phyloP scores from a whole-genome alignment of 805 yeast genomes.

The Zygosaccharomyces pseudorouxii region DNA sequence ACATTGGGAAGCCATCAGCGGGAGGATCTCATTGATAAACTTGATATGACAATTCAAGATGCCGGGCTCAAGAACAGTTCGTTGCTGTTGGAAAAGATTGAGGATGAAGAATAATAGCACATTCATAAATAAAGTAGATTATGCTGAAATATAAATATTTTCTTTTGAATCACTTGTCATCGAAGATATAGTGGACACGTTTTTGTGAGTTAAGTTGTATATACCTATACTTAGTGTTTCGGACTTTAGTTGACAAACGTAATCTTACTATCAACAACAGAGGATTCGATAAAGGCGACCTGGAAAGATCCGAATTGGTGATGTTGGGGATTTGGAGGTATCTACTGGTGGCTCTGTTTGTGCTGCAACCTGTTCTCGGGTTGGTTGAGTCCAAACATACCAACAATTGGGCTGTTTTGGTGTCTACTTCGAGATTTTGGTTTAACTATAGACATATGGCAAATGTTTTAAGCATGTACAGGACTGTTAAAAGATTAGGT shows the following conservation, averaged over 20 bases:
- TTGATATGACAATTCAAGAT: constrained; percentile 58
- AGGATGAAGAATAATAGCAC: constrained; percentile 12
- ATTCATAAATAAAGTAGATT: background rate
- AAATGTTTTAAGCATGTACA: constrained; percentile 85
- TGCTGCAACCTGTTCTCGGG: constrained; percentile 3
- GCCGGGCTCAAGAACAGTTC: constrained; percentile 84
- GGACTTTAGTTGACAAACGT: background rate
- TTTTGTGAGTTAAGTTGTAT: background rate
- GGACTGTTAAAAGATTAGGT: constrained; percentile 93
- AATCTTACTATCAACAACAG: background rate
- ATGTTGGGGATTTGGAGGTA: constrained; percentile 9
- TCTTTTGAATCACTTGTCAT: background rate
- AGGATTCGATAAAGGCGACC: background rate
- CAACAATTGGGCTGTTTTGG: constrained; percentile 78
- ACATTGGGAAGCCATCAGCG: constrained; percentile 53
- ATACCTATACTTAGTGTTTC: background rate
- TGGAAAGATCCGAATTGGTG: background rate
- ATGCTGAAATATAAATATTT: background rate
- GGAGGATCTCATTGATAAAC: constrained; percentile 48
- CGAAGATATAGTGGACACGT: background rate
- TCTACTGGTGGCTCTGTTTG: background rate
- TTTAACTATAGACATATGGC: constrained; percentile 98
- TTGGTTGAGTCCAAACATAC: constrained; percentile 41
- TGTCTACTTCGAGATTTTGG: constrained; percentile 96
- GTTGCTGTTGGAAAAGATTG: constrained; percentile 56